Conservation (phyloP, 495 filamentous ascomycete species). For the Filosporella fistucella region DNA sequence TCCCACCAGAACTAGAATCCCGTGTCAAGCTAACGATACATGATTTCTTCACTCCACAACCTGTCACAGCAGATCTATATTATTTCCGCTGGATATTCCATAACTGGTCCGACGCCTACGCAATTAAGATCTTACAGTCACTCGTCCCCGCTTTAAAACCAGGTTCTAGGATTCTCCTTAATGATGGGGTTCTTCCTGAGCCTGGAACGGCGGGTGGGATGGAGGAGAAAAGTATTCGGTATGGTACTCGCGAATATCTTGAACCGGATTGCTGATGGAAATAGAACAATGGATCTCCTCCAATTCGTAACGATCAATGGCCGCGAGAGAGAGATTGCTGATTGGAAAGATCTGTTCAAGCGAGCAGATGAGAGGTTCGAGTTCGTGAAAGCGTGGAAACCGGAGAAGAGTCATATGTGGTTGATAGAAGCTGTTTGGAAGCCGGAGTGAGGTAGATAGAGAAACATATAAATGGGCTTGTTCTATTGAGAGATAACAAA, state of each 20-base stretch:
- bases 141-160: constrained; percentile 37
- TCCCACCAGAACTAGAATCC: constrained; percentile 10
- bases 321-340: constrained; percentile 26
- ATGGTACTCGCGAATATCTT: constrained; percentile 13
- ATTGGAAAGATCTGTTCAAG: constrained; percentile 28
- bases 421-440: constrained; percentile 10
- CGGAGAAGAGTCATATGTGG: background rate
- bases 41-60: constrained; percentile 50
- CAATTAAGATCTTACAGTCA: constrained; percentile 32
- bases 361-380: constrained; percentile 14
- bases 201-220: constrained; percentile 34
- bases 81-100: constrained; percentile 52
- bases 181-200: constrained; percentile 35
- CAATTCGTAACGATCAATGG: constrained; percentile 28
- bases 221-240: constrained; percentile 41
- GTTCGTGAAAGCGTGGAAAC: constrained; percentile 4
- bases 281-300: constrained; percentile 4
- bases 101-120: constrained; percentile 47
- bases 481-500: too few species aligned
- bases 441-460: too few species aligned
- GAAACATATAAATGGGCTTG: too few species aligned
- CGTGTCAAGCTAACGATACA: constrained; percentile 38
- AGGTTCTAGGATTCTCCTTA: constrained; percentile 37
- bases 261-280: background rate
- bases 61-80: constrained; percentile 43